phyloP scores from a whole-genome alignment of 176 grass and related monocot species.

The Oryza punctata region DNA sequence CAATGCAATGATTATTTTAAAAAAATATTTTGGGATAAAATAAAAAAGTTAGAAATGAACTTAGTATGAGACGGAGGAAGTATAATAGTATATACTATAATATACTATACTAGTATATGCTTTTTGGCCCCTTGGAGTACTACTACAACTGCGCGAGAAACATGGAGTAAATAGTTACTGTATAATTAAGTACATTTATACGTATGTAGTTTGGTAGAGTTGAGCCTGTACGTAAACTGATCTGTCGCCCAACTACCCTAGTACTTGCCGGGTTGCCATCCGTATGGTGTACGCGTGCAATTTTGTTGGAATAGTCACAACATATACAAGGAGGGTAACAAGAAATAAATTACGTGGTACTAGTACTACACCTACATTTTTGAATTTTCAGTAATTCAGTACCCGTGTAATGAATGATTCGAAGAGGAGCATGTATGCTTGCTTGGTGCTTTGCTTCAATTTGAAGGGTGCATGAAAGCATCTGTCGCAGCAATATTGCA shows the following conservation, averaged over 20 bases:
- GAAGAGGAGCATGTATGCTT: not conserved
- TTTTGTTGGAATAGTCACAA: not conserved
- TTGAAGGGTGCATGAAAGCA: constrained; percentile 12
- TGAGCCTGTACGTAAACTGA: not conserved
- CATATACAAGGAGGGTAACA: too few relatives aligned
- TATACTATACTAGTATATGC: not conserved
- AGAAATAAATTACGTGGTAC: not conserved
- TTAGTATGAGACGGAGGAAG: too few relatives aligned
- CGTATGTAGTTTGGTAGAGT: not conserved
- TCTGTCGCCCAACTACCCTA: not conserved
- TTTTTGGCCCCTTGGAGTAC: not conserved
- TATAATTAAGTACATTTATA: not conserved
- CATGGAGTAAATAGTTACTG: too few relatives aligned
- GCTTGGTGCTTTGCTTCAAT: constrained; percentile 31
- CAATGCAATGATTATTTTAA: too few relatives aligned
- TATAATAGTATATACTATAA: too few relatives aligned
- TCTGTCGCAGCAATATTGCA: not conserved
- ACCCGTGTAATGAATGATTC: not conserved
- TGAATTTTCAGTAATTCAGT: not conserved
- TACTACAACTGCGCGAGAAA: too few relatives aligned
- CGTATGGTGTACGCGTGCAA: not conserved
- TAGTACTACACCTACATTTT: not conserved
- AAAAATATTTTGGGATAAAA: too few relatives aligned
- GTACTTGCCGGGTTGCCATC: too few relatives aligned
- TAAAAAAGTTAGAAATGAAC: too few relatives aligned